Percentiles rank a stretch among this genome's conserved stretches.
Conservation (phyloP, 805 yeast genomes). For the Yamadazyma olivae region DNA sequence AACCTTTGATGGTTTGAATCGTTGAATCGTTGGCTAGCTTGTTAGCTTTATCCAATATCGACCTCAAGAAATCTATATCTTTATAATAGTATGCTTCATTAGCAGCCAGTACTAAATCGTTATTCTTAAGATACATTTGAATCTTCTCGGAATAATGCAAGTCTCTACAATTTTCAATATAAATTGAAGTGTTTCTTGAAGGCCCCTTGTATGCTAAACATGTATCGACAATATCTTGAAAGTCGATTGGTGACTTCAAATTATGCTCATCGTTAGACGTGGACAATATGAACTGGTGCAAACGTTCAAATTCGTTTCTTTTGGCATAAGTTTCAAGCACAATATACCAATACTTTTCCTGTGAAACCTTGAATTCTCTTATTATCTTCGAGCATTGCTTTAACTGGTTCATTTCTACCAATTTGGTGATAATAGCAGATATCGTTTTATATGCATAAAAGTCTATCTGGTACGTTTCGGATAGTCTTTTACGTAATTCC, state of each 20-base stretch:
- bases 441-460: slow-evolving; percentile 27
- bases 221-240: slow-evolving; percentile 57
- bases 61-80: slow-evolving; percentile 33
- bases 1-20: slow-evolving; percentile 15
- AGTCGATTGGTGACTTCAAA: slow-evolving; percentile 67
- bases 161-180: slow-evolving; percentile 51
- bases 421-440: slow-evolving; percentile 19
- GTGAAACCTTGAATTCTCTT: slow-evolving; percentile 29
- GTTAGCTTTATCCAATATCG: slow-evolving; percentile 19
- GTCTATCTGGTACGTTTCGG: slow-evolving; percentile 31
- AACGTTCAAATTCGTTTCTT: slow-evolving; percentile 28
- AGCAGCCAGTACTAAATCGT: slow-evolving; percentile 49
- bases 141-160: slow-evolving; percentile 45
- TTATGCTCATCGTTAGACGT: slow-evolving; percentile 20
- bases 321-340: slow-evolving; percentile 27
- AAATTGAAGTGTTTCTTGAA: slow-evolving; percentile 55
- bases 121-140: slow-evolving; percentile 50
- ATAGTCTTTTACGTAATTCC: slow-evolving; percentile 28
- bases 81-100: slow-evolving; percentile 45
- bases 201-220: slow-evolving; percentile 51
- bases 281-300: slow-evolving; percentile 28
- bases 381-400: slow-evolving; percentile 30
- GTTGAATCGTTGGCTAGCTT: slow-evolving; percentile 12
- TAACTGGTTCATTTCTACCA: slow-evolving; percentile 35
- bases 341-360: slow-evolving; percentile 32